These are phyloP conservation scores for Wallacemonas collosoma DNA, from an alignment of 208 protist species.

Conservation along the genomic window DNA sequence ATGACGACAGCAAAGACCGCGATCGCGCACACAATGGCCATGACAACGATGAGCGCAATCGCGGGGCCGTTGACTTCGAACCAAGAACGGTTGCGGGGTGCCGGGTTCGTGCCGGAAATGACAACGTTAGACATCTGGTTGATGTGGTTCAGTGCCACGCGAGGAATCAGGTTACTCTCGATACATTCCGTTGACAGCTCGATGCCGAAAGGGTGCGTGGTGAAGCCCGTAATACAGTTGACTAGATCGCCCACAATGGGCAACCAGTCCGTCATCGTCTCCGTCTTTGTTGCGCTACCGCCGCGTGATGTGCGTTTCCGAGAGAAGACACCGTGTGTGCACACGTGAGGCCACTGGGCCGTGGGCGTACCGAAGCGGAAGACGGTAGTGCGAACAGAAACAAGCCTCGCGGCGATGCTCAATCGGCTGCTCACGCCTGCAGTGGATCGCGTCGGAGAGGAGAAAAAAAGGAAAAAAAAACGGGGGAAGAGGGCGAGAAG, in stretches of 20 bases:
- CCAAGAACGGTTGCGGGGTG: constrained; percentile 21
- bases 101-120: constrained; percentile 20
- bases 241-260: not conserved
- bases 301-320: too few relatives aligned
- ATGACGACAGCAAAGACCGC: constrained; percentile 17
- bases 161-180: constrained; percentile 21
- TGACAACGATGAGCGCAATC: constrained; percentile 28
- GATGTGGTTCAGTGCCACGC: constrained; percentile 16
- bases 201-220: not conserved
- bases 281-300: not conserved
- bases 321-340: too few relatives aligned
- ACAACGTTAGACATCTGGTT: constrained; percentile 9
- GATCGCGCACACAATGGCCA: constrained; percentile 18
- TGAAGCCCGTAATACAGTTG: not conserved
- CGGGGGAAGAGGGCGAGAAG: not conserved
- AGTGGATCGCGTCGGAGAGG: too few relatives aligned
- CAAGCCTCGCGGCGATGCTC: not conserved
- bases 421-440: not conserved
- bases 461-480: not conserved
- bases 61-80: constrained; percentile 20
- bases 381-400: not conserved
- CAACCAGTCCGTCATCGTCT: not conserved
- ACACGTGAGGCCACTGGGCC: too few relatives aligned
- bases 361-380: too few relatives aligned
- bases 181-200: not conserved